Evolutionary conservation across 2,329 filamentous ascomycete genomes (phyloP).

Genomic region (Fusarium sp.): DNA sequence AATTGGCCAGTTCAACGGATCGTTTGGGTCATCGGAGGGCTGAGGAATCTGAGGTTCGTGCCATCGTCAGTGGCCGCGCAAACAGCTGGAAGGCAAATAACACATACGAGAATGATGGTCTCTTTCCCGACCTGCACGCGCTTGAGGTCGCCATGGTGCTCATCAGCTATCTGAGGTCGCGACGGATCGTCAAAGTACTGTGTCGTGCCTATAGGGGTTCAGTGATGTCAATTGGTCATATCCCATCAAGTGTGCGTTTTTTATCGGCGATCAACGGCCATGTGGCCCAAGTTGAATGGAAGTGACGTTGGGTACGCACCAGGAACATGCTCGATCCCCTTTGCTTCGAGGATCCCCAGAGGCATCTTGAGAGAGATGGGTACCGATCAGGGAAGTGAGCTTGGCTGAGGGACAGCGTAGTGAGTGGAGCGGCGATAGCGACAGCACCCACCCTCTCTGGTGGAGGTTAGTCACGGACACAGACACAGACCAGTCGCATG

Average conservation of each 20-base stretch:
- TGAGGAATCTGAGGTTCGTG: slow-evolving; percentile 71
- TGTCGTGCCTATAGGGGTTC: slow-evolving; percentile 64
- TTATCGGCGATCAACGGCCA: slow-evolving; percentile 1
- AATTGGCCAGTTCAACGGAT: slow-evolving; percentile 87
- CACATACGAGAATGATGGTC: slow-evolving; percentile 83
- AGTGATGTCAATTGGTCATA: slow-evolving; percentile 32
- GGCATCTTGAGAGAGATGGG: slow-evolving; percentile 50
- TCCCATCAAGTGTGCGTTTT: background rate
- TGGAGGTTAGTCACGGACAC: background rate
- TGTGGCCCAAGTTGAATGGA: slow-evolving; percentile 6
- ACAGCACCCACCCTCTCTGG: slow-evolving; percentile 20
- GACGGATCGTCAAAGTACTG: slow-evolving; percentile 73
- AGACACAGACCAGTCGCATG: background rate
- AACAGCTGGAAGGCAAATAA: background rate
- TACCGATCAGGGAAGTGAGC: slow-evolving; percentile 16
- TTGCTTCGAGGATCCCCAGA: slow-evolving; percentile 80
- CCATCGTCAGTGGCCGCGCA: slow-evolving; percentile 24
- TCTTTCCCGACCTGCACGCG: slow-evolving; percentile 75
- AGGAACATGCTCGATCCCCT: slow-evolving; percentile 76
- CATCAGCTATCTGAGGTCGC: slow-evolving; percentile 59
- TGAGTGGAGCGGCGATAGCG: slow-evolving; percentile 28
- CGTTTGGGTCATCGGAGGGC: slow-evolving; percentile 90
- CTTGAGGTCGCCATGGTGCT: slow-evolving; percentile 69
- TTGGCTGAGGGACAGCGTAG: slow-evolving; percentile 16
- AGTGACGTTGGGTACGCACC: slow-evolving; percentile 63